These are phyloP conservation scores for Fraxinus anomala DNA, from an alignment of 257 asterid genomes.

Conservation along the genomic window DNA sequence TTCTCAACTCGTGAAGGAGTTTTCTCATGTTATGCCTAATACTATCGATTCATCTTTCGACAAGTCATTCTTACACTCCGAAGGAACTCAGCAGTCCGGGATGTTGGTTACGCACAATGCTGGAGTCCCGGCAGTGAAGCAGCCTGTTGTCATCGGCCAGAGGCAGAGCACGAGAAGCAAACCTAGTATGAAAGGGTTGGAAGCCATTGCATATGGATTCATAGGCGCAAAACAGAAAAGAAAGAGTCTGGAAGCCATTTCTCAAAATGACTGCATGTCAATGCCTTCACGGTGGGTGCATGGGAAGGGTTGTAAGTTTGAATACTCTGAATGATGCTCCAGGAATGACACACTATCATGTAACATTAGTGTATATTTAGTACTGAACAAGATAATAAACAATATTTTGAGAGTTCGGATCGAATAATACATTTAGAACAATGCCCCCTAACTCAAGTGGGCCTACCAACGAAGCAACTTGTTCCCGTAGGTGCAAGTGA, in stretches of 20 bases:
- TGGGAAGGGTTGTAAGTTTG: constrained; percentile 10
- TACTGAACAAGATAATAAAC: no score
- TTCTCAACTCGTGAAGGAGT: not conserved
- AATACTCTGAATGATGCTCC: constrained; percentile 25
- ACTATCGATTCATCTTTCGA: constrained; percentile 20
- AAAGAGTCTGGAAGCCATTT: constrained; percentile 35
- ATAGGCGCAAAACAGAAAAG: constrained; percentile 38
- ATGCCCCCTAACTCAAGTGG: no score
- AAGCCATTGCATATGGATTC: constrained; percentile 59
- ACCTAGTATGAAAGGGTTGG: constrained; percentile 56
- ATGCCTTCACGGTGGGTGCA: constrained; percentile 44
- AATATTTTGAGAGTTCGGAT: no score
- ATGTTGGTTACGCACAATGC: not conserved
- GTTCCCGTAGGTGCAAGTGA: no score
- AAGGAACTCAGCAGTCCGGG: not conserved
- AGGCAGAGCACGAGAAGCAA: constrained; percentile 57
- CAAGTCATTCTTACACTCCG: constrained; percentile 18
- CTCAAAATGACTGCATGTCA: constrained; percentile 30
- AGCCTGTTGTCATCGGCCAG: constrained; percentile 27
- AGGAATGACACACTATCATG: constrained; percentile 11
- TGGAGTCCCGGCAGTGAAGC: constrained; percentile 18
- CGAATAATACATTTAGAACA: no score
- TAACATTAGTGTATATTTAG: not conserved
- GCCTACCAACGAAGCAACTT: no score
- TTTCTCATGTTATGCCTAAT: not conserved